Base-by-base conservation (phyloP, 345 rosid genomes). In the Crucihimalaya himalaica region DNA sequence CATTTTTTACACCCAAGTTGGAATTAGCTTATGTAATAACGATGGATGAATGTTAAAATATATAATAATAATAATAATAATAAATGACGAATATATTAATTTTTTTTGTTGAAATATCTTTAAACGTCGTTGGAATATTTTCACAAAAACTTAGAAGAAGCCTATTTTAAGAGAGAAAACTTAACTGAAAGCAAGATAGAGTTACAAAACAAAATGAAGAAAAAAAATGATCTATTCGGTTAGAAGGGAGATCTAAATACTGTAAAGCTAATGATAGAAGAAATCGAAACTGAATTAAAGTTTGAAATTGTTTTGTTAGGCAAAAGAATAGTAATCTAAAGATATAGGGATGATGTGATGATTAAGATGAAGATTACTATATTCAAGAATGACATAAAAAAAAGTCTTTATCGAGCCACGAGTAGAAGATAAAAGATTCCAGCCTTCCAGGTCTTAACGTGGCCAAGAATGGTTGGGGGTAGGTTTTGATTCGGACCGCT, bases 321-420 rank as follows among this genome's bases (percentile, higher is more conserved):
- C 12, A 16, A 39, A 64, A 15, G 25, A 43, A 21, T 25, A 16
- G 4, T 5, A 48, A 31, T 5, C 16, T 65, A 57, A 66, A 27
- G 42, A 46, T 66, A 73, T 34, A 57, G 6, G 40, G 57, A 34
- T 45, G 57, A 28, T 70, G 25, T 21, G 21, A 74, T 66, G 67
- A 66, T 14, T 66, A 10, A 39, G 42, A 14, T 27, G 50, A 12
- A 56, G 72, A 56, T 47, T 57, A 57, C 2, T 65, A 16, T 48
- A 66, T 18, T 25, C 45, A 18, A 4, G 15, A 25, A 13, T 66
- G 78, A 43, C n/a, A n/a, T n/a, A n/a, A 6, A 25, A 27, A 72
- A 57, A 66, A 47, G 53, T 58, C 53, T 37, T 74, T 65, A 10
- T 74, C 62, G 73, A 67, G 72, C 72, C 61, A 48, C 72, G 67